phyloP scores from a whole-genome alignment of 1,284 basidiomycete species.

The Xanthoconium separans region DNA sequence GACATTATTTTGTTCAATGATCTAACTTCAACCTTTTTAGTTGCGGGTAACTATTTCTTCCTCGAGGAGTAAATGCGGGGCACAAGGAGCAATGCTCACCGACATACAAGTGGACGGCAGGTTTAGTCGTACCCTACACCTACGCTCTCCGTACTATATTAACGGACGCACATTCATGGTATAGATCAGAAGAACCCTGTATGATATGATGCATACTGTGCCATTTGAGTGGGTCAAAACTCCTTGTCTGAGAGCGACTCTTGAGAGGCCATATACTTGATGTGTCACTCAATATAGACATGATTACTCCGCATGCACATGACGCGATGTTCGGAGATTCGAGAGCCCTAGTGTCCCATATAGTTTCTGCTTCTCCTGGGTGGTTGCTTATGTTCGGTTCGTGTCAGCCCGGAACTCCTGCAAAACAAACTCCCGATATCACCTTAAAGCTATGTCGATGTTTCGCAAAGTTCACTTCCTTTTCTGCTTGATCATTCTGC shows the following conservation, averaged over 20 bases:
- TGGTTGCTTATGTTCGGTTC: neutral
- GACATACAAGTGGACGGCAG: constrained; percentile 10
- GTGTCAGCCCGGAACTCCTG: neutral
- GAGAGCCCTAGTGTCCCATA: neutral
- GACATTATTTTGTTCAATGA: constrained; percentile 1
- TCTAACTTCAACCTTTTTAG: constrained; percentile 37
- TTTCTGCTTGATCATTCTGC: constrained; percentile 1
- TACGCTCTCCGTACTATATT: constrained; percentile 3
- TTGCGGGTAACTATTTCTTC: constrained; percentile 85
- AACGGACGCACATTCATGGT: constrained; percentile 7
- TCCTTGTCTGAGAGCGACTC: constrained; percentile 5
- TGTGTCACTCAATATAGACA: neutral
- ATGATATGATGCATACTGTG: constrained; percentile 11
- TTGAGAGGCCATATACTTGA: constrained; percentile 1
- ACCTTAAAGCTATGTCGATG: neutral
- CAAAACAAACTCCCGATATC: neutral
- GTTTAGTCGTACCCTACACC: constrained; percentile 11
- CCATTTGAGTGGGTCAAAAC: constrained; percentile 11
- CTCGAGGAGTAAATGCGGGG: constrained; percentile 65
- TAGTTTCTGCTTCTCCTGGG: neutral
- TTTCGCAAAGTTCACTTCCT: neutral
- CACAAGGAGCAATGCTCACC: neutral
- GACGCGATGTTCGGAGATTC: neutral
- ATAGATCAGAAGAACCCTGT: constrained; percentile 11
- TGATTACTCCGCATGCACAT: neutral